Evolutionary conservation across 108 stramenopile genomes (phyloP).

Genomic region (Nitzschia sp.): DNA sequence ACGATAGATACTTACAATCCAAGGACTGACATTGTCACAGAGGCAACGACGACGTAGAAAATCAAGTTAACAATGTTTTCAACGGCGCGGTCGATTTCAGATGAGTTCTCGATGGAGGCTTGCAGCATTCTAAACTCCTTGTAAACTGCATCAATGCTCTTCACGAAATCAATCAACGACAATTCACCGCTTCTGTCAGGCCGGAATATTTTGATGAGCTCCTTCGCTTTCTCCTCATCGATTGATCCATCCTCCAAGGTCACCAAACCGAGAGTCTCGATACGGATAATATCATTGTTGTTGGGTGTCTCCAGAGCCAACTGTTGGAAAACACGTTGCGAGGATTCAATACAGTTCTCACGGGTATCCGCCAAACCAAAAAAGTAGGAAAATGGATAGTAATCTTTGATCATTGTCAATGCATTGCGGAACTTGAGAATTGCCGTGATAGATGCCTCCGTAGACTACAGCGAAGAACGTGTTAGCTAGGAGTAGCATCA

Average conservation of each 20-base stretch:
- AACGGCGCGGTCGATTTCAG: conserved; percentile 53
- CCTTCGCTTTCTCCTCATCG: conserved; percentile 46
- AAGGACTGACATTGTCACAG: conserved; percentile 41
- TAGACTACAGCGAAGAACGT: neutral
- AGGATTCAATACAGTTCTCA: conserved; percentile 60
- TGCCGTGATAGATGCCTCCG: conserved; percentile 27
- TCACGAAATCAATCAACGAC: conserved; percentile 44
- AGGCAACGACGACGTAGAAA: conserved; percentile 55
- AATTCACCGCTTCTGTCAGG: conserved; percentile 62
- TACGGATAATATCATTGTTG: conserved; percentile 17
- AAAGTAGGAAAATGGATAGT: conserved; percentile 57
- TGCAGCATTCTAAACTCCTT: conserved; percentile 62
- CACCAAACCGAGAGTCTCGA: conserved; percentile 49
- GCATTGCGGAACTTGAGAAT: conserved; percentile 62
- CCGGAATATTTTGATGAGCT: conserved; percentile 52
- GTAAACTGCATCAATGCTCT: conserved; percentile 63
- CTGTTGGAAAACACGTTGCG: conserved; percentile 52
- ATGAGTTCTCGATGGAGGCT: conserved; percentile 61
- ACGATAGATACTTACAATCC: conserved; percentile 29
- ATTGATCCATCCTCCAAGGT: conserved; percentile 31
- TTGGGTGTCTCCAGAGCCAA: conserved; percentile 33
- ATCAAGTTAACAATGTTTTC: conserved; percentile 63
- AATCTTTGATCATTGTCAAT: conserved; percentile 50
- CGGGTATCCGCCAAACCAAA: conserved; percentile 62
- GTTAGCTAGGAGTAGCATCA: neutral